phyloP scores from a whole-genome alignment of 2,329 filamentous ascomycete species.

The Fusarium torreyae region DNA sequence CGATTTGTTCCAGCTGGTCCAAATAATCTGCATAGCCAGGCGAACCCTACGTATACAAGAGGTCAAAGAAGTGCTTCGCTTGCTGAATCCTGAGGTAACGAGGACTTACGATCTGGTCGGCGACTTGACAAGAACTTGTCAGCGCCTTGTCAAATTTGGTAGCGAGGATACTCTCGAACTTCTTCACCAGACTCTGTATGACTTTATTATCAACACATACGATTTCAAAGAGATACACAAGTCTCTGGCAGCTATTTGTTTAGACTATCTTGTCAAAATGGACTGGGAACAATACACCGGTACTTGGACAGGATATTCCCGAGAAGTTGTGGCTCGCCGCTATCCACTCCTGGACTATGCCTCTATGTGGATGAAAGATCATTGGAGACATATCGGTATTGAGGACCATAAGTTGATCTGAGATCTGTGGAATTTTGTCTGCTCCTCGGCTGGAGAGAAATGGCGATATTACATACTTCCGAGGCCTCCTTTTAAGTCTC shows the following conservation, averaged over 20 bases:
- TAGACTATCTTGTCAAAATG: conserved; percentile 25
- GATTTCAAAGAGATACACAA: conserved; percentile 30
- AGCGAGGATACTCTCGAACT: conserved; percentile 37
- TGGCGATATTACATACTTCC: conserved; percentile 20
- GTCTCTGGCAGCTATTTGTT: conserved; percentile 26
- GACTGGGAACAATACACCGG: conserved; percentile 27
- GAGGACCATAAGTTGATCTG: conserved; percentile 13
- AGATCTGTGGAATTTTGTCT: conserved; percentile 39
- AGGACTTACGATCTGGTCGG: conserved; percentile 38
- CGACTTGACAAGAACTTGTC: conserved; percentile 36
- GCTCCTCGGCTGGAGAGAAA: conserved; percentile 33
- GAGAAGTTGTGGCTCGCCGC: neutral
- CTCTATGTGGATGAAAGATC: conserved; percentile 26
- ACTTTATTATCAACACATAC: conserved; percentile 41
- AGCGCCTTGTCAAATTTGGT: conserved; percentile 36
- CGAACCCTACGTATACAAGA: conserved; percentile 25
- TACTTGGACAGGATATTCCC: neutral
- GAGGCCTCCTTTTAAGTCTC: neutral
- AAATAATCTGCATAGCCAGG: conserved; percentile 36
- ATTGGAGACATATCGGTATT: conserved; percentile 29
- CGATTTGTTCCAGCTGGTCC: conserved; percentile 38
- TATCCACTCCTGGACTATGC: conserved; percentile 32
- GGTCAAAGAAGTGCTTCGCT: conserved; percentile 34
- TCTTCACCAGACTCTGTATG: conserved; percentile 44
- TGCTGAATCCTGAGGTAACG: conserved; percentile 36